Percentiles rank a stretch among this genome's conserved stretches.
phyloP scores from a whole-genome alignment of 2,329 filamentous ascomycete species.

The Aureobasidium subglaciale region DNA sequence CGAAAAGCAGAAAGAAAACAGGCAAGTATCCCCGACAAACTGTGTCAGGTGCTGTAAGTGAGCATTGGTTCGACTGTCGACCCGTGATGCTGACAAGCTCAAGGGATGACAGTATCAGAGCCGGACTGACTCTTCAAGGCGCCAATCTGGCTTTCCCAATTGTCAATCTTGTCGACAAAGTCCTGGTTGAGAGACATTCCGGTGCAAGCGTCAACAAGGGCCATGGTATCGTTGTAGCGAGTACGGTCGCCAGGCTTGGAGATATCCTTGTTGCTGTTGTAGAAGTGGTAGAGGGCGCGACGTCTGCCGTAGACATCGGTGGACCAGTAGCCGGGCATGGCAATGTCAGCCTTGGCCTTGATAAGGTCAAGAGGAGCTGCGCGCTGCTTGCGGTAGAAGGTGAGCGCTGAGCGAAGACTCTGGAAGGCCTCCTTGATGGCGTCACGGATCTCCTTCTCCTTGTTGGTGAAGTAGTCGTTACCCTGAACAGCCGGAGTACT shows the following conservation, averaged over 20 bases:
- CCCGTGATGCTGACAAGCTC: neutral
- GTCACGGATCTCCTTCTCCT: constrained; percentile 10
- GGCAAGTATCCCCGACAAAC: neutral
- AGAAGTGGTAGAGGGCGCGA: neutral
- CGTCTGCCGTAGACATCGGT: constrained; percentile 1
- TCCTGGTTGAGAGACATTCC: constrained; percentile 7
- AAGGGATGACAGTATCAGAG: constrained; percentile 1
- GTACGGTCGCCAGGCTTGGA: constrained; percentile 9
- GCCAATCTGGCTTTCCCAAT: constrained; percentile 3
- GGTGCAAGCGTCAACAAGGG: constrained; percentile 2
- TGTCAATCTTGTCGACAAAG: constrained; percentile 9
- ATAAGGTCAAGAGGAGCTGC: constrained; percentile 4
- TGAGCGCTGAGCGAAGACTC: constrained; percentile 1
- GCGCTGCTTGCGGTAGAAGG: constrained; percentile 12
- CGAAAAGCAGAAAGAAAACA: neutral
- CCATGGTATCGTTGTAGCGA: neutral
- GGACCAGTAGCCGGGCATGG: constrained; percentile 7
- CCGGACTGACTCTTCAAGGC: neutral
- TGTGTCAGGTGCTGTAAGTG: neutral
- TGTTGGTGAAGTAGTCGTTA: constrained; percentile 7
- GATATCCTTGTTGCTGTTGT: constrained; percentile 8
- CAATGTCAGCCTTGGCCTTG: neutral
- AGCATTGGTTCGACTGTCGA: neutral
- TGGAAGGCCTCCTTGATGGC: constrained; percentile 10
- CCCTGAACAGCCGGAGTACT: constrained; percentile 7